Percentiles rank a stretch among this genome's conserved stretches.
phyloP scores from a whole-genome alignment of 208 protist genomes.

The Crithidia acanthocephali region DNA sequence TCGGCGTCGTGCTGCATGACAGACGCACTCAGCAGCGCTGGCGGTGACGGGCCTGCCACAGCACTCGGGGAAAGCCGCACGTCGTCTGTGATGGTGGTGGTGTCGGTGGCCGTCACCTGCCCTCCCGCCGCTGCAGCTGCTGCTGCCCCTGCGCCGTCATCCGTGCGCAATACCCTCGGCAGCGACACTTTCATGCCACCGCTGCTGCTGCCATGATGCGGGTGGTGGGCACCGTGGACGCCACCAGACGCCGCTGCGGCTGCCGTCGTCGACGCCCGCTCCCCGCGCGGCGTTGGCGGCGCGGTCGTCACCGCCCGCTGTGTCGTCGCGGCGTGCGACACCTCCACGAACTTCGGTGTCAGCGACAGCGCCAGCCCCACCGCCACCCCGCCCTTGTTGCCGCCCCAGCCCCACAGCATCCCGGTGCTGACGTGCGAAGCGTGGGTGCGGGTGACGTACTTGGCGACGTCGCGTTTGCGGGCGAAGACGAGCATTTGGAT shows the following conservation, averaged over 20 bases:
- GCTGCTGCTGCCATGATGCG: too few relatives aligned
- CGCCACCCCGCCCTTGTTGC: slow-evolving; percentile 95
- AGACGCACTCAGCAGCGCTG: neutral
- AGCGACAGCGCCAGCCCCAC: slow-evolving; percentile 74
- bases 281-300: slow-evolving; percentile 3
- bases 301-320: slow-evolving; percentile 17
- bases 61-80: slow-evolving; percentile 9
- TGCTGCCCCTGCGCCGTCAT: neutral
- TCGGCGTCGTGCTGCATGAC: slow-evolving; percentile 17
- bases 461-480: slow-evolving; percentile 60
- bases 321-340: slow-evolving; percentile 6
- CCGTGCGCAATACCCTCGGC: neutral
- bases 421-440: slow-evolving; percentile 57
- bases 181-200: neutral
- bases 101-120: neutral
- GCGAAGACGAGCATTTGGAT: slow-evolving; percentile 87
- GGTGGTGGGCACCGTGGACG: too few relatives aligned
- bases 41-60: neutral
- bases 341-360: slow-evolving; percentile 22
- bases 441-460: slow-evolving; percentile 59
- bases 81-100: neutral
- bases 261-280: neutral
- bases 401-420: slow-evolving; percentile 63
- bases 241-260: too few relatives aligned
- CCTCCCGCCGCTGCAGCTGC: neutral